Percentiles rank a stretch among this genome's conserved stretches.
Conservation (phyloP, 2,329 filamentous ascomycete genomes). For the Cytospora piceae region DNA sequence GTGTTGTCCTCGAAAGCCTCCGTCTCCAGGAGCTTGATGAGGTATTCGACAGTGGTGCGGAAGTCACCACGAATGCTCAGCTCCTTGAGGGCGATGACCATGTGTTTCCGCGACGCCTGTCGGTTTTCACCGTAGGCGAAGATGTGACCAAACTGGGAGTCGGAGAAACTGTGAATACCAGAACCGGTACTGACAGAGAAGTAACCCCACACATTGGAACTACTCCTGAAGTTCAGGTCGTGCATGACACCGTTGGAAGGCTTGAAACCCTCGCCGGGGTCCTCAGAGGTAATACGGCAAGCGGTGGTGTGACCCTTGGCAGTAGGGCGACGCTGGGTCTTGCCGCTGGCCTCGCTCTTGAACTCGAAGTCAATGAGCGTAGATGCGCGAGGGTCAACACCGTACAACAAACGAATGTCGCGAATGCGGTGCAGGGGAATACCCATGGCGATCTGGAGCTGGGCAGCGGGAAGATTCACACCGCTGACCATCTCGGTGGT, state of each 20-base stretch:
- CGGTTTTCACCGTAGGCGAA: slow-evolving; percentile 99
- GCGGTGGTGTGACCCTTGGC: slow-evolving; percentile 98
- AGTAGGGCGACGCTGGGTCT: slow-evolving; percentile 84
- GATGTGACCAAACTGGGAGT: slow-evolving; percentile 98
- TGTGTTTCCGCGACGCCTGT: slow-evolving; percentile 94
- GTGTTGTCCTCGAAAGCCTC: slow-evolving; percentile 99
- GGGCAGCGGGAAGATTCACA: slow-evolving; percentile 94
- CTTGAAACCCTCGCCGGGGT: slow-evolving; percentile 99
- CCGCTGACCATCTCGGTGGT: slow-evolving; percentile 99
- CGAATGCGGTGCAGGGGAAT: slow-evolving; percentile 92
- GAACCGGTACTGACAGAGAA: slow-evolving; percentile 97
- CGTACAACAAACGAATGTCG: slow-evolving; percentile 95
- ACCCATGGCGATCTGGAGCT: slow-evolving; percentile 99
- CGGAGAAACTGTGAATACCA: slow-evolving; percentile 98
- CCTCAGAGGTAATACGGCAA: slow-evolving; percentile 98
- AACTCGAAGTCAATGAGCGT: slow-evolving; percentile 97
- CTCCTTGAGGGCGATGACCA: slow-evolving; percentile 98
- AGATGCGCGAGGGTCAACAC: slow-evolving; percentile 84
- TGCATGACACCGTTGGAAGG: slow-evolving; percentile 98
- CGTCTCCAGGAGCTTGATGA: slow-evolving; percentile 98
- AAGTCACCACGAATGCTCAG: slow-evolving; percentile 99
- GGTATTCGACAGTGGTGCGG: slow-evolving; percentile 96
- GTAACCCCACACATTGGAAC: slow-evolving; percentile 99
- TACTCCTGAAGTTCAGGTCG: slow-evolving; percentile 97
- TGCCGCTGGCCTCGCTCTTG: slow-evolving; percentile 78